A percentile compares a stretch with the other conserved stretches of the same genome.
phyloP scores from a whole-genome alignment of 2,329 filamentous ascomycete species.

The Phoma sp. region DNA sequence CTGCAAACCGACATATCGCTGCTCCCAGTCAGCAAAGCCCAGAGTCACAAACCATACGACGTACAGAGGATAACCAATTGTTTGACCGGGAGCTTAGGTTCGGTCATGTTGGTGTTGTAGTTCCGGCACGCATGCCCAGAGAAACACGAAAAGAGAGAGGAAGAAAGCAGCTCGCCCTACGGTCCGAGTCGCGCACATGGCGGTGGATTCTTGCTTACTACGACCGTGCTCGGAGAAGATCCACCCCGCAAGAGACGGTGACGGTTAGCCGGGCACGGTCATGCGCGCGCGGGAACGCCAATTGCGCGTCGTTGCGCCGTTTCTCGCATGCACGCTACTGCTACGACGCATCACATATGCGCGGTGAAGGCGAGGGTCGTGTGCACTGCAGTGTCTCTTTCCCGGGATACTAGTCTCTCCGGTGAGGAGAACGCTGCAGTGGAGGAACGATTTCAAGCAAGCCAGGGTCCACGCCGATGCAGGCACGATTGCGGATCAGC shows the following conservation, averaged over 20 bases:
- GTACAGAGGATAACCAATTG: constrained; percentile 50
- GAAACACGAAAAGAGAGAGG: not conserved
- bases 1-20: constrained; percentile 92
- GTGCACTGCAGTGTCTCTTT: not conserved
- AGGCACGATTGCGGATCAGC: constrained; percentile 1
- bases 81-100: constrained; percentile 47
- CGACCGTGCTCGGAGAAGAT: constrained; percentile 1
- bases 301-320: constrained; percentile 2
- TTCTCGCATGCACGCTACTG: not conserved
- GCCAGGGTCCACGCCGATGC: constrained; percentile 6
- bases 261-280: constrained; percentile 20
- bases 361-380: not conserved
- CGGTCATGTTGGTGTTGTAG: constrained; percentile 39
- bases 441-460: not conserved
- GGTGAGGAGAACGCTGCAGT: not conserved
- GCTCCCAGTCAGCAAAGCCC: constrained; percentile 17
- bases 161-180: not conserved
- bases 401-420: not conserved
- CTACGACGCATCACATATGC: not conserved
- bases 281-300: constrained; percentile 19
- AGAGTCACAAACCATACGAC: not conserved
- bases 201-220: constrained; percentile 9
- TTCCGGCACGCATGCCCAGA: constrained; percentile 8
- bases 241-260: constrained; percentile 24
- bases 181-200: constrained; percentile 13